These are phyloP conservation scores for Sextonia rubra DNA, from an alignment of 164 flowering plant species.

Conservation along the genomic window DNA sequence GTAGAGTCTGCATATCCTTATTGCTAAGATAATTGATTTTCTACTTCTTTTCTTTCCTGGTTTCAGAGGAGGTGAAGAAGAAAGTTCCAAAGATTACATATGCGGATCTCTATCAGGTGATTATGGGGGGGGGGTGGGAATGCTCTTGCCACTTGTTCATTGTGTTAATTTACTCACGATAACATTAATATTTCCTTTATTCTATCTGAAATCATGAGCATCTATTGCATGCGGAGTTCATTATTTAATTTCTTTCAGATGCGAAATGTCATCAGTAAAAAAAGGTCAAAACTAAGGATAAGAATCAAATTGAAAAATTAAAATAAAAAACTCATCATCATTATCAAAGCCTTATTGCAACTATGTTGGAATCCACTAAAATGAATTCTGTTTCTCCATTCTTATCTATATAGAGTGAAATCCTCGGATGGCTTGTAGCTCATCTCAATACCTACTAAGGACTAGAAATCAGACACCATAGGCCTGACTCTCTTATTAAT, in stretches of 20 bases:
- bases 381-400: too few species aligned
- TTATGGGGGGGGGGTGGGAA: background rate
- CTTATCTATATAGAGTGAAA: too few species aligned
- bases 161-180: background rate
- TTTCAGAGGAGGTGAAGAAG: slow-evolving; percentile 71
- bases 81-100: slow-evolving; percentile 73
- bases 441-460: too few species aligned
- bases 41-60: slow-evolving; percentile 10
- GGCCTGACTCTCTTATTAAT: too few species aligned
- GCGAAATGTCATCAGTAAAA: background rate
- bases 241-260: background rate
- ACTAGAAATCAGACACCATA: too few species aligned
- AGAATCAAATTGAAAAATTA: too few species aligned
- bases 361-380: too few species aligned
- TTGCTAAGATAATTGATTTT: background rate
- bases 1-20: background rate
- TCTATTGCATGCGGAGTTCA: background rate
- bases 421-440: too few species aligned
- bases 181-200: background rate
- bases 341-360: too few species aligned
- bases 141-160: background rate
- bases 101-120: slow-evolving; percentile 92
- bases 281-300: too few species aligned
- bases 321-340: too few species aligned
- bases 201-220: background rate